These are phyloP conservation scores for Solanum hybrid DNA, from an alignment of 305 asterid species.

Conservation along the genomic window DNA sequence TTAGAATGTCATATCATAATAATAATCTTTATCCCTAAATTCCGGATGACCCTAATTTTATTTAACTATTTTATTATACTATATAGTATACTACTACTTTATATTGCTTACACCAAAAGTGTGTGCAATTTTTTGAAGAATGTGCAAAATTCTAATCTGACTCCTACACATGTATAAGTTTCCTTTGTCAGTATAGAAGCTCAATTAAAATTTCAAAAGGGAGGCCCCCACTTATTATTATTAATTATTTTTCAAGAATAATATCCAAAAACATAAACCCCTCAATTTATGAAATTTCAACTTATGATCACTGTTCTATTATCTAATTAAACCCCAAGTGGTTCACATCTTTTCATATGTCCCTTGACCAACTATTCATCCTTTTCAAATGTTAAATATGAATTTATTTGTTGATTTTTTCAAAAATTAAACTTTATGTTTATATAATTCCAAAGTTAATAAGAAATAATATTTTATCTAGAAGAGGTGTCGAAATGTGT, in stretches of 20 bases:
- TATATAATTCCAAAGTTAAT: neutral
- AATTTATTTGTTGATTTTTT: neutral
- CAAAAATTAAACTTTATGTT: neutral
- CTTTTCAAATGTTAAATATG: slow-evolving; percentile 10
- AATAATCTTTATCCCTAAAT: slow-evolving; percentile 59
- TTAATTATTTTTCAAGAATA: neutral
- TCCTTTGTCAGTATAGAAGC: slow-evolving; percentile 34
- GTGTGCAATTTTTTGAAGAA: slow-evolving; percentile 37
- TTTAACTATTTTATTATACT: slow-evolving; percentile 1
- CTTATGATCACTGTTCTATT: neutral
- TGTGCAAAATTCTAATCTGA: slow-evolving; percentile 62
- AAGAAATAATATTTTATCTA: neutral
- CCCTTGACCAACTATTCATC: slow-evolving; percentile 28
- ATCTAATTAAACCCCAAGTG: slow-evolving; percentile 8
- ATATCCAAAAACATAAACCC: neutral
- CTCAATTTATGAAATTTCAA: neutral
- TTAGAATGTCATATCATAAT: slow-evolving; percentile 47
- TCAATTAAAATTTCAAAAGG: neutral
- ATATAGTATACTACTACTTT: neutral
- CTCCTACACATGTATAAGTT: slow-evolving; percentile 27
- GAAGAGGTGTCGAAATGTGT: neutral
- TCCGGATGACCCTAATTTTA: slow-evolving; percentile 51
- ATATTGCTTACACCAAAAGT: slow-evolving; percentile 22
- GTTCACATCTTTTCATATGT: slow-evolving; percentile 30
- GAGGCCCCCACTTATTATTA: slow-evolving; percentile 13